A percentile compares a stretch with the other conserved stretches of the same genome.
These are phyloP conservation scores for Cephalotrichum gorgonifer DNA, from an alignment of 2,329 filamentous ascomycete genomes.

Conservation along the genomic window DNA sequence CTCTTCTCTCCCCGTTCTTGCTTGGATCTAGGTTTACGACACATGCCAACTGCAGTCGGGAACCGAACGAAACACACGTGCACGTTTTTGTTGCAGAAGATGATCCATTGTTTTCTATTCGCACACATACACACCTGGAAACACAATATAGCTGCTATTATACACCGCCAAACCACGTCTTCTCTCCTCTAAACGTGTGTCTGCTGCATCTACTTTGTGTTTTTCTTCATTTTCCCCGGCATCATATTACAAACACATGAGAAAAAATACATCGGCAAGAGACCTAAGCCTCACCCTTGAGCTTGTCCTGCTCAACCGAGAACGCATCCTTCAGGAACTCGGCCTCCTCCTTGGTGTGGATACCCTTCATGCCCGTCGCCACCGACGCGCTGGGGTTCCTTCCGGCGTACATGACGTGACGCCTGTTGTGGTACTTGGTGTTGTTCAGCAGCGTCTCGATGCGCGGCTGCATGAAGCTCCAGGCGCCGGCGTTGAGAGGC, in stretches of 20 bases:
- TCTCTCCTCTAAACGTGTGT: too few relatives aligned
- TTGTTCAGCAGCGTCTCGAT: slow-evolving; percentile 94
- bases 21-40: too few relatives aligned
- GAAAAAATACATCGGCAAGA: neutral
- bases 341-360: slow-evolving; percentile 86
- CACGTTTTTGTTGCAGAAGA: too few relatives aligned
- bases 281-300: slow-evolving; percentile 44
- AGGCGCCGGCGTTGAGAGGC: slow-evolving; percentile 91
- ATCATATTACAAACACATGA: neutral
- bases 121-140: too few relatives aligned
- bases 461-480: slow-evolving; percentile 94
- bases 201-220: neutral
- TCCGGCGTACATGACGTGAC: slow-evolving; percentile 95
- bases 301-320: slow-evolving; percentile 55
- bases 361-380: slow-evolving; percentile 81
- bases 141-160: too few relatives aligned
- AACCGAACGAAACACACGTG: too few relatives aligned
- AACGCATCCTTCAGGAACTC: slow-evolving; percentile 63
- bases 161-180: too few relatives aligned
- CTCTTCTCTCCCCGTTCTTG: too few relatives aligned
- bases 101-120: too few relatives aligned
- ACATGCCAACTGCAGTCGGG: too few relatives aligned
- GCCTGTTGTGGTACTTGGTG: slow-evolving; percentile 83
- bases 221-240: too few relatives aligned
- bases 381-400: slow-evolving; percentile 88